These are phyloP conservation scores for Rosa hybrid DNA, from an alignment of 331 rosid genomes.

Conservation along the genomic window DNA sequence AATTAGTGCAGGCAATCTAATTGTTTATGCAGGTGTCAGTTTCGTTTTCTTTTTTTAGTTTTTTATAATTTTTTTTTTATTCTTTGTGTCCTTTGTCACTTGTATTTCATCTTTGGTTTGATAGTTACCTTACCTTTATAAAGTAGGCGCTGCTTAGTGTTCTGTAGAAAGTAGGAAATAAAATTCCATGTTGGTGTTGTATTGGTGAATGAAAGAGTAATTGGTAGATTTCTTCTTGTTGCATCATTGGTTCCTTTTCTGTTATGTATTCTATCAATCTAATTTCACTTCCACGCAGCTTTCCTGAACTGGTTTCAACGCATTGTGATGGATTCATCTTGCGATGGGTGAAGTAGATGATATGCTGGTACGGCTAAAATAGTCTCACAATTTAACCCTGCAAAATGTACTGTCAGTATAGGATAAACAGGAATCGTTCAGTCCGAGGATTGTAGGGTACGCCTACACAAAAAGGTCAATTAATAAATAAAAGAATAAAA, in stretches of 20 bases:
- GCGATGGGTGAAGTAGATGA: too few species aligned
- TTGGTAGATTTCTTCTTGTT: constrained; percentile 18
- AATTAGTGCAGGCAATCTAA: constrained; percentile 31
- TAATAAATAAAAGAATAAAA: too few species aligned
- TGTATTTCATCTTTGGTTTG: constrained; percentile 37
- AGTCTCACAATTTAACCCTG: too few species aligned
- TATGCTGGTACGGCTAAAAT: too few species aligned
- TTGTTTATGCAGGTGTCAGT: constrained; percentile 38
- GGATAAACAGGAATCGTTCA: too few species aligned
- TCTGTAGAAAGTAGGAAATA: constrained; percentile 50
- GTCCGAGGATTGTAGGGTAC: too few species aligned
- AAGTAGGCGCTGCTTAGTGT: constrained; percentile 44
- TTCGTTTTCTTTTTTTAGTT: background rate
- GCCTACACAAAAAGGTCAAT: too few species aligned
- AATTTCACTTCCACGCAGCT: too few species aligned
- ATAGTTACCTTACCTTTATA: constrained; percentile 30
- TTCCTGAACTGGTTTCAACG: too few species aligned
- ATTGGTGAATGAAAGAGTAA: constrained; percentile 37
- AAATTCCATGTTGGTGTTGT: constrained; percentile 30
- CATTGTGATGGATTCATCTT: too few species aligned
- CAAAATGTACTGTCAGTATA: too few species aligned
- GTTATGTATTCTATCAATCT: background rate
- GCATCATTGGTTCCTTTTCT: background rate
- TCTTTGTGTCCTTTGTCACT: constrained; percentile 2
- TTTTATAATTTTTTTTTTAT: background rate